phyloP scores from a whole-genome alignment of 2,329 filamentous ascomycete genomes.

The Emergomyces orientalis region DNA sequence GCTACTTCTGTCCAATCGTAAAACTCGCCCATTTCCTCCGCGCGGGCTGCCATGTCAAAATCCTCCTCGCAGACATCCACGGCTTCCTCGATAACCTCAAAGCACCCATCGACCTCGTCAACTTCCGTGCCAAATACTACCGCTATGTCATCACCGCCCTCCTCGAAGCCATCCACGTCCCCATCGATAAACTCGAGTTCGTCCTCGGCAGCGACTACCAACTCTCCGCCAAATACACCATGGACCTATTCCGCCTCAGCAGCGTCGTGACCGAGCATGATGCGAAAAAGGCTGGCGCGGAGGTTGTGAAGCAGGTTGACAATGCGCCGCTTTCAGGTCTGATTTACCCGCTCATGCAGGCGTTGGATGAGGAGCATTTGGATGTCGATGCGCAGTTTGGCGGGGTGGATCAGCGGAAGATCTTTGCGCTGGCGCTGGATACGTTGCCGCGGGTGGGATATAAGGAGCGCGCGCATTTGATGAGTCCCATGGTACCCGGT shows the following conservation, averaged over 20 bases:
- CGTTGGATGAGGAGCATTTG: constrained; percentile 82
- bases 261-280: constrained; percentile 65
- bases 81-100: constrained; percentile 50
- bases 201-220: constrained; percentile 72
- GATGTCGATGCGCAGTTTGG: constrained; percentile 84
- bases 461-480: constrained; percentile 61
- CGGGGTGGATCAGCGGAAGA: constrained; percentile 74
- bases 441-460: constrained; percentile 80
- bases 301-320: constrained; percentile 85
- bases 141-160: constrained; percentile 58
- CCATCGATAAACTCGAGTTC: constrained; percentile 63
- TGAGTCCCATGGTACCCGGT: constrained; percentile 86
- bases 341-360: constrained; percentile 80
- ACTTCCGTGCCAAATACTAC: constrained; percentile 71
- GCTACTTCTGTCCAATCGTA: constrained; percentile 75
- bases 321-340: constrained; percentile 66
- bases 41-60: constrained; percentile 68
- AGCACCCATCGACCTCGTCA: constrained; percentile 71
- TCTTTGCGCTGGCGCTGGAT: constrained; percentile 78
- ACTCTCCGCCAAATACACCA: constrained; percentile 57
- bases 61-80: constrained; percentile 61
- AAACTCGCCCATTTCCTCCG: constrained; percentile 77
- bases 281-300: constrained; percentile 81
- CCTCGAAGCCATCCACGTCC: constrained; percentile 63
- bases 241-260: constrained; percentile 76